These are phyloP conservation scores for Diplodia corticola DNA, from an alignment of 2,329 filamentous ascomycete species.

Conservation along the genomic window DNA sequence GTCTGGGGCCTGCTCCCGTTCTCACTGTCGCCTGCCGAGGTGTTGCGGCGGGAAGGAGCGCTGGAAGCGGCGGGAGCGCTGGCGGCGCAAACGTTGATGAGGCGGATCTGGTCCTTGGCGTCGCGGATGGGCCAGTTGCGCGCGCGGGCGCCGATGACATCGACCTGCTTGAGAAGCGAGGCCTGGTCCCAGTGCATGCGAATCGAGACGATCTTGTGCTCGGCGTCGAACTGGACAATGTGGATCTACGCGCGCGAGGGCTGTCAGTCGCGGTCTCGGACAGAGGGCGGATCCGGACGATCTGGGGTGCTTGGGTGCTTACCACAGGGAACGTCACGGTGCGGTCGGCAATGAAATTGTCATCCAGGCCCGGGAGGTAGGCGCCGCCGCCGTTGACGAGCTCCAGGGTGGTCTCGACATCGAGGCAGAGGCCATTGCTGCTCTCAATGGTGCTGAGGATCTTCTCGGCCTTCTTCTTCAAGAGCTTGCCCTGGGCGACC, in stretches of 20 bases:
- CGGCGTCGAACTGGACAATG: conserved; percentile 77
- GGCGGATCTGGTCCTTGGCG: conserved; percentile 75
- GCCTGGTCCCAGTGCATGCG: conserved; percentile 95
- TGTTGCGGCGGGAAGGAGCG: conserved; percentile 38
- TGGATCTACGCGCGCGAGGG: conserved; percentile 52
- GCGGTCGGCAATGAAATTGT: conserved; percentile 88
- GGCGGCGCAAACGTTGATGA: conserved; percentile 62
- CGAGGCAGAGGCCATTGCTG: conserved; percentile 66
- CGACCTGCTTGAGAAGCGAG: conserved; percentile 86
- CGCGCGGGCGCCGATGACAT: conserved; percentile 86
- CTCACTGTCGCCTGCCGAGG: conserved; percentile 34
- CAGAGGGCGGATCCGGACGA: background rate
- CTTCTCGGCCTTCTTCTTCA: conserved; percentile 82
- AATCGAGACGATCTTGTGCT: conserved; percentile 80
- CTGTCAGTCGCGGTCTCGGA: background rate
- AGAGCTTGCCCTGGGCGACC: conserved; percentile 65
- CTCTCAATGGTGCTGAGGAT: conserved; percentile 74
- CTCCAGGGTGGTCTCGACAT: conserved; percentile 80
- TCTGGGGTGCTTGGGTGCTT: conserved; percentile 47
- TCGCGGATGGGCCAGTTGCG: conserved; percentile 95
- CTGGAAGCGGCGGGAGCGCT: conserved; percentile 47
- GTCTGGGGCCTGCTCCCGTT: conserved; percentile 44
- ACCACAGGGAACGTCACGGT: conserved; percentile 79
- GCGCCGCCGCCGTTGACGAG: conserved; percentile 79
- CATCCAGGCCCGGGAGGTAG: conserved; percentile 85